Percentiles rank a stretch among this genome's conserved stretches.
Evolutionary conservation across 2,329 filamentous ascomycete genomes (phyloP).

Genomic region (Karstenula rhodostoma): DNA sequence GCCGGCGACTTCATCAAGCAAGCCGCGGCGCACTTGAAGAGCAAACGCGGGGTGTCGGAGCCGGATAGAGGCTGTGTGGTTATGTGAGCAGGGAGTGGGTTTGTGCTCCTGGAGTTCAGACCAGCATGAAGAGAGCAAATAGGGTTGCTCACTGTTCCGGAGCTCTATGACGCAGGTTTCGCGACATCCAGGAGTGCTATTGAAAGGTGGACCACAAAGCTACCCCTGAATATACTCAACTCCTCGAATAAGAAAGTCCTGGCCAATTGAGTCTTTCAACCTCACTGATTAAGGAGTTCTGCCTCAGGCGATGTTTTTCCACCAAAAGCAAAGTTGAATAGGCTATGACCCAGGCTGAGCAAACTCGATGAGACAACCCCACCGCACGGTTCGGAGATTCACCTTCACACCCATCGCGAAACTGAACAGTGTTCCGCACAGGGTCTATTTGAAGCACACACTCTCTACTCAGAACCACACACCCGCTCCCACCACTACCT

Average conservation of each 20-base stretch:
- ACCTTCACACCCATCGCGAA: neutral
- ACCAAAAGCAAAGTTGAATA: too few species aligned
- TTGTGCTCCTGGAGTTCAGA: too few species aligned
- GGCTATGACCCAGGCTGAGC: too few species aligned
- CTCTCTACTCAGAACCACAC: neutral
- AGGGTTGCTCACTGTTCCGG: neutral
- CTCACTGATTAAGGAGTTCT: too few species aligned
- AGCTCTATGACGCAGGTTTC: too few species aligned
- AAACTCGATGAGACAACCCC: neutral
- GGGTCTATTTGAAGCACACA: neutral
- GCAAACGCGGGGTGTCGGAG: slow-evolving; percentile 7
- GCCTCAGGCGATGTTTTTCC: too few species aligned
- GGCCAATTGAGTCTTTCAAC: too few species aligned
- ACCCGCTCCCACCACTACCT: neutral
- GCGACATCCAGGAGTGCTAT: too few species aligned
- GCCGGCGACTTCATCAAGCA: slow-evolving; percentile 42
- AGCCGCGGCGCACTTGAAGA: slow-evolving; percentile 29
- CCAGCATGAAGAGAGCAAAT: neutral
- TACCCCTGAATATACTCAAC: too few species aligned
- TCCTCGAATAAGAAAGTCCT: too few species aligned
- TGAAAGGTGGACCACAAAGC: too few species aligned
- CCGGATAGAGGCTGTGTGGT: slow-evolving; percentile 22
- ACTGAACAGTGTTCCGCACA: neutral
- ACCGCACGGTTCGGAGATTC: neutral
- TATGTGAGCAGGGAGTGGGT: slow-evolving; percentile 24